A percentile compares a stretch with the other conserved stretches of the same genome.
phyloP scores from a whole-genome alignment of 2,329 filamentous ascomycete species.

The Achaetomium macrosporum region DNA sequence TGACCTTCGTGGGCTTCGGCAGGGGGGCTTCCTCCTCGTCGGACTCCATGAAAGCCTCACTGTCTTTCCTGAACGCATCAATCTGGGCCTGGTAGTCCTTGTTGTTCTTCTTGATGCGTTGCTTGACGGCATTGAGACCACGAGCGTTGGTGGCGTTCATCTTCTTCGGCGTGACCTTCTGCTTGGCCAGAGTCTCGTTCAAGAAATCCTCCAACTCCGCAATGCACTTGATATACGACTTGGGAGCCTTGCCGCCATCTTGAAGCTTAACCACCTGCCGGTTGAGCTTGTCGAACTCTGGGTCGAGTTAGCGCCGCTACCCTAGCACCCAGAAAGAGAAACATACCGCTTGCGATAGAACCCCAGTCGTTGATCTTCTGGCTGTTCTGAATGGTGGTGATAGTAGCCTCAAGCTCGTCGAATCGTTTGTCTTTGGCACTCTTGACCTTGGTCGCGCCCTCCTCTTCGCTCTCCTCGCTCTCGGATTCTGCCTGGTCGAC shows the following conservation, averaged over 20 bases:
- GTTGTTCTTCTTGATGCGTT: slow-evolving; percentile 98
- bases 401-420: slow-evolving; percentile 85
- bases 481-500: slow-evolving; percentile 60
- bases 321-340: neutral
- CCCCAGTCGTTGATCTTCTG: slow-evolving; percentile 98
- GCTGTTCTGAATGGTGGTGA: slow-evolving; percentile 90
- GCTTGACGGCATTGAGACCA: slow-evolving; percentile 93
- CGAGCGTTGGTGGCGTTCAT: slow-evolving; percentile 96
- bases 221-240: slow-evolving; percentile 86
- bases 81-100: slow-evolving; percentile 88
- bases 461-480: slow-evolving; percentile 77
- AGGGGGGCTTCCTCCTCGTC: slow-evolving; percentile 64
- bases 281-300: slow-evolving; percentile 94
- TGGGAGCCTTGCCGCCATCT: slow-evolving; percentile 73
- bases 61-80: slow-evolving; percentile 77
- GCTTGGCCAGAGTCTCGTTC: slow-evolving; percentile 89
- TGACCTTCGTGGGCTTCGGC: slow-evolving; percentile 48
- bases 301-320: slow-evolving; percentile 15
- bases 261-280: slow-evolving; percentile 75
- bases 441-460: slow-evolving; percentile 81
- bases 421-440: slow-evolving; percentile 97
- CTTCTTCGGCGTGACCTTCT: slow-evolving; percentile 94
- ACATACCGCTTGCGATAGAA: slow-evolving; percentile 78
- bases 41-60: slow-evolving; percentile 82
- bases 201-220: slow-evolving; percentile 91